These are phyloP conservation scores for Globisporangium camurandrum DNA, from an alignment of 352 stramenopile genomes.

Conservation along the genomic window DNA sequence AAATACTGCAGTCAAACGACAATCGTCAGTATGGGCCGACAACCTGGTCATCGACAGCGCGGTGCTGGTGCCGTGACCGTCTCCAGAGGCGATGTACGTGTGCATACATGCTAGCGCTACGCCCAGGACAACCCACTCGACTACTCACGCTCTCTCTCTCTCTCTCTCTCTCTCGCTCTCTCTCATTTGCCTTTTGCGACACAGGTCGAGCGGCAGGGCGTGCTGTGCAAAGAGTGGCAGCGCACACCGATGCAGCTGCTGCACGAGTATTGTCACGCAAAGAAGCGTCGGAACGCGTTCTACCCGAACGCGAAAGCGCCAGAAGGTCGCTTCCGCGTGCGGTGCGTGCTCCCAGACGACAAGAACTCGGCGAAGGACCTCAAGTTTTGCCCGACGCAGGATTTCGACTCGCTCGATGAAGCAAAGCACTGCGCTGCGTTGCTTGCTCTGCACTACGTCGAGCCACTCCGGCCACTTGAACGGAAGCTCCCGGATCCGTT, in stretches of 20 bases:
- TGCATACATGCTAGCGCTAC: too few relatives aligned
- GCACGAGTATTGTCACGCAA: constrained; percentile 89
- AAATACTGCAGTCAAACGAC: neutral
- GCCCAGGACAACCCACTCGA: too few relatives aligned
- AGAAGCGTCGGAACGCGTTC: constrained; percentile 81
- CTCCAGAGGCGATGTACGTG: constrained; percentile 59
- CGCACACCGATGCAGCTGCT: constrained; percentile 92
- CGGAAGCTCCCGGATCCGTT: constrained; percentile 96
- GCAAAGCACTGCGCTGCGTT: constrained; percentile 91
- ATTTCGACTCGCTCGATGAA: constrained; percentile 74
- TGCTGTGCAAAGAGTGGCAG: constrained; percentile 92
- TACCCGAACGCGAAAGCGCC: constrained; percentile 48
- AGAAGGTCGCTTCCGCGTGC: constrained; percentile 33
- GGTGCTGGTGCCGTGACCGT: constrained; percentile 85
- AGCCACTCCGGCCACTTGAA: constrained; percentile 90
- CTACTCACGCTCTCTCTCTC: neutral
- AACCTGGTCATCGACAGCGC: constrained; percentile 73
- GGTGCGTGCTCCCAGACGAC: constrained; percentile 88
- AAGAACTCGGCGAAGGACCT: constrained; percentile 94
- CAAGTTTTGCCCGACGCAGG: constrained; percentile 84
- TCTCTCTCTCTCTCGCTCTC: too few relatives aligned
- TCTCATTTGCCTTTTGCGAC: neutral
- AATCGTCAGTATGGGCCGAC: constrained; percentile 7
- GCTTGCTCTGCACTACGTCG: constrained; percentile 92
- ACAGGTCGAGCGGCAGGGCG: constrained; percentile 63